These are phyloP conservation scores for Nidularia sp. DNA, from an alignment of 768 basidiomycete genomes.

Conservation along the genomic window DNA sequence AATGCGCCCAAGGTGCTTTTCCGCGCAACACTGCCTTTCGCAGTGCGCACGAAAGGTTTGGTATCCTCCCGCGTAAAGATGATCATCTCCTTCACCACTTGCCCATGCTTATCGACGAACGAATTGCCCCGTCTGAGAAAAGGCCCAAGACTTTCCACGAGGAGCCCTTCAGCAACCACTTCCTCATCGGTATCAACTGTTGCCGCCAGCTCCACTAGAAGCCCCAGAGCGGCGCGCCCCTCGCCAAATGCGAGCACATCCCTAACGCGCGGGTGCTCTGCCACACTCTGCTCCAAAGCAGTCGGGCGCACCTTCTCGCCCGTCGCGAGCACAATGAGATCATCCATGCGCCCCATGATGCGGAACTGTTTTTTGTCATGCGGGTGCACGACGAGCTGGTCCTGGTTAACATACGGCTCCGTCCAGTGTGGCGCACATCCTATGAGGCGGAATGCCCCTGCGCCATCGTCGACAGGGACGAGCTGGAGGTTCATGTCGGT, in stretches of 20 bases:
- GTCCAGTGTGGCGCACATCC: conserved; percentile 28
- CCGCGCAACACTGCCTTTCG: conserved; percentile 32
- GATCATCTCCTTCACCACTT: conserved; percentile 32
- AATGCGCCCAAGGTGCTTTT: conserved; percentile 25
- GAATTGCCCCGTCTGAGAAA: conserved; percentile 29
- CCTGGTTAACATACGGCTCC: conserved; percentile 28
- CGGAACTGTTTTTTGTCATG: conserved; percentile 21
- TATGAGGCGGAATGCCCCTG: conserved; percentile 19
- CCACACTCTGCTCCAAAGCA: conserved; percentile 22
- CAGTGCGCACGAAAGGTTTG: conserved; percentile 27
- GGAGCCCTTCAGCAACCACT: conserved; percentile 7
- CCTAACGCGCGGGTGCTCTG: conserved; percentile 31
- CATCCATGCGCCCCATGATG: conserved; percentile 34
- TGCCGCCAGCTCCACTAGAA: conserved; percentile 27
- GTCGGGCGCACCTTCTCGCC: conserved; percentile 38
- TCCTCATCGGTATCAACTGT: conserved; percentile 8
- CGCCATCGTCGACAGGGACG: conserved; percentile 18
- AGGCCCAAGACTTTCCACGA: conserved; percentile 19
- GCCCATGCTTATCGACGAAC: conserved; percentile 30
- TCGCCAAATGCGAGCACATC: conserved; percentile 33
- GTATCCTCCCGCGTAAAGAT: conserved; percentile 24
- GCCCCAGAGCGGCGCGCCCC: conserved; percentile 25
- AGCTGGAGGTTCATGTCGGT: conserved; percentile 24
- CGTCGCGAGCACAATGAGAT: conserved; percentile 36
- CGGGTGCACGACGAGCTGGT: conserved; percentile 30